Evolutionary conservation across 2,329 filamentous ascomycete genomes (phyloP).

Genomic region (Lomentospora prolificans): DNA sequence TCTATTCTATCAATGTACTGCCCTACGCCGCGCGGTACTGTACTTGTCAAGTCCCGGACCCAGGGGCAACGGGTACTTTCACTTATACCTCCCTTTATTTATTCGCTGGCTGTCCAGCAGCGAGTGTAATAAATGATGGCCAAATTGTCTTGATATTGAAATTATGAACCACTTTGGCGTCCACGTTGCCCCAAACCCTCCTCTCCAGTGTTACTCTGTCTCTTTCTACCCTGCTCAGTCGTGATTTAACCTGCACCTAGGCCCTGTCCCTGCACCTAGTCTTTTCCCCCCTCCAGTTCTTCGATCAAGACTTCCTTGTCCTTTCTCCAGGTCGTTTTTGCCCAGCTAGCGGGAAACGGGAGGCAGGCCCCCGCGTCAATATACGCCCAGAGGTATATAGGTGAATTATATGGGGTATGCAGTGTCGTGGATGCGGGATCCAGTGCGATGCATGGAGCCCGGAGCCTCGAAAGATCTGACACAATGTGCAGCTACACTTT

Average conservation of each 20-base stretch:
- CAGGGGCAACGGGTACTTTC: background rate
- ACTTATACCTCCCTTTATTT: constrained; percentile 1
- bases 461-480: background rate
- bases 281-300: background rate
- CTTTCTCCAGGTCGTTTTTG: background rate
- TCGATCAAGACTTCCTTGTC: background rate
- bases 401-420: background rate
- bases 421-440: background rate
- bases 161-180: background rate
- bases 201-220: background rate
- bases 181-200: background rate
- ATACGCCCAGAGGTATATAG: background rate
- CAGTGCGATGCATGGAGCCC: background rate
- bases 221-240: background rate
- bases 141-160: constrained; percentile 2
- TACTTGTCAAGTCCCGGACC: background rate
- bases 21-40: background rate
- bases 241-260: background rate
- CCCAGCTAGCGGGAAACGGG: background rate
- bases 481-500: background rate
- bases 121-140: background rate
- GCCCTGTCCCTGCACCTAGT: background rate
- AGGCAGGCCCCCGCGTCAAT: background rate
- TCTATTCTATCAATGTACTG: background rate
- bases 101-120: background rate